These are phyloP conservation scores for Phytophthora ramorum DNA, from an alignment of 352 stramenopile species.

Conservation along the genomic window DNA sequence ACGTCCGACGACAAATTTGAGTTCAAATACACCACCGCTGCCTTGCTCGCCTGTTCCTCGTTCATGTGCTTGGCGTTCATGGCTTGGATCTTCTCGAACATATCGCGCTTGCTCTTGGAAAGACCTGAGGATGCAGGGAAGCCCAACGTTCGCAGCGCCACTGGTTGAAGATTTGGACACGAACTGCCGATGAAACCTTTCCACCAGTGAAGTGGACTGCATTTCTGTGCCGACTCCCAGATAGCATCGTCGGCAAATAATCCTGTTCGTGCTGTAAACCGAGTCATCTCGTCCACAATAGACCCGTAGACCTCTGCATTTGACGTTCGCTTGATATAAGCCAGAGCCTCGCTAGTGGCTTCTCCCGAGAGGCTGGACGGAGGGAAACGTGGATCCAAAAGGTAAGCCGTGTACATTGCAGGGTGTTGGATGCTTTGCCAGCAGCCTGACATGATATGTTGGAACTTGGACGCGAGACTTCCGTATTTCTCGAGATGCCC, in stretches of 20 bases:
- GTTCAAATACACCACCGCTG: slow-evolving; percentile 76
- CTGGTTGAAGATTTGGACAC: slow-evolving; percentile 66
- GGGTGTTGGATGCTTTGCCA: slow-evolving; percentile 70
- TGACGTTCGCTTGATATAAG: slow-evolving; percentile 63
- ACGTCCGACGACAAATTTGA: slow-evolving; percentile 50
- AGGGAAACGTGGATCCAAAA: slow-evolving; percentile 78
- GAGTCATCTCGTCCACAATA: slow-evolving; percentile 72
- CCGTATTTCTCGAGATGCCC: slow-evolving; percentile 67
- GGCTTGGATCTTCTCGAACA: slow-evolving; percentile 62
- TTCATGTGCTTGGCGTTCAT: slow-evolving; percentile 73
- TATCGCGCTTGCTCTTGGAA: slow-evolving; percentile 53
- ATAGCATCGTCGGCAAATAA: slow-evolving; percentile 80
- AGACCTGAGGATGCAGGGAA: slow-evolving; percentile 68
- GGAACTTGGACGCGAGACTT: slow-evolving; percentile 50
- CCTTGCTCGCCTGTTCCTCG: slow-evolving; percentile 77
- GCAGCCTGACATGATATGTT: slow-evolving; percentile 64
- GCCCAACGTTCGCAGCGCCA: slow-evolving; percentile 67
- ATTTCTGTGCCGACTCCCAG: slow-evolving; percentile 78
- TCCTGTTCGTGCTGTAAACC: slow-evolving; percentile 63
- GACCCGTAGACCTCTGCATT: slow-evolving; percentile 49
- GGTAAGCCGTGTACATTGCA: slow-evolving; percentile 79
- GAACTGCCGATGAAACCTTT: slow-evolving; percentile 82
- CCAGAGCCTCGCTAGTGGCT: slow-evolving; percentile 61
- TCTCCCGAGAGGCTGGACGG: slow-evolving; percentile 59
- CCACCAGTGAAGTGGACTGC: slow-evolving; percentile 78